Conservation (phyloP, 345 rosid species). For the Eucalyptus brandiana region DNA sequence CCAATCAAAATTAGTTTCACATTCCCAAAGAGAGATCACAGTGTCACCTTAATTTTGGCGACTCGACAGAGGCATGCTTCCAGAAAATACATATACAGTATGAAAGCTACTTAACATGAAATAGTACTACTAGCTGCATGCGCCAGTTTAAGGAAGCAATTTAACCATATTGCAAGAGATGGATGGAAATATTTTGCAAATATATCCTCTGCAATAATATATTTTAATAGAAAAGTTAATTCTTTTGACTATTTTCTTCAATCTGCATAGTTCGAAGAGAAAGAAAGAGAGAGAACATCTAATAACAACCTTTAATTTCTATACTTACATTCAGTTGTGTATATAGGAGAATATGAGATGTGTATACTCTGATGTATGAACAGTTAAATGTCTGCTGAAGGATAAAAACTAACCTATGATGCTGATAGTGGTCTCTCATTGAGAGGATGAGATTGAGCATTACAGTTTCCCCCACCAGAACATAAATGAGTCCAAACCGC, state of each 20-base stretch:
- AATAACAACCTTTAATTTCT: neutral
- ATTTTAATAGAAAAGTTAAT: neutral
- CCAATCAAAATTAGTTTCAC: neutral
- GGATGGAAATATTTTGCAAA: neutral
- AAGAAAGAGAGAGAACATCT: neutral
- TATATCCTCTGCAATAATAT: neutral
- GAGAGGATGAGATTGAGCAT: slow-evolving; percentile 59
- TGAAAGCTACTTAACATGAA: neutral
- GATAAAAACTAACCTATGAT: slow-evolving; percentile 14
- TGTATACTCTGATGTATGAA: neutral
- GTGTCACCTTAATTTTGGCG: neutral
- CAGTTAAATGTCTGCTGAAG: neutral
- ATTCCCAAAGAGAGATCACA: neutral
- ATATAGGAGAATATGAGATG: neutral
- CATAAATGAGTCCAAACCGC: slow-evolving; percentile 67
- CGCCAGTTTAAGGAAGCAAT: neutral
- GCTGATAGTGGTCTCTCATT: slow-evolving; percentile 23
- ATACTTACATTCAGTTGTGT: neutral
- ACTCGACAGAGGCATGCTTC: neutral
- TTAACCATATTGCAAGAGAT: neutral
- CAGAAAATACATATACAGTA: neutral
- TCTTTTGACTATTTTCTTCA: neutral
- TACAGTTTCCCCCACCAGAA: slow-evolving; percentile 74
- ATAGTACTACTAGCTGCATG: neutral
- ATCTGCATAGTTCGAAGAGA: neutral